Evolutionary conservation across 495 filamentous ascomycete species (phyloP).

Genomic region (Penicillium parvum): DNA sequence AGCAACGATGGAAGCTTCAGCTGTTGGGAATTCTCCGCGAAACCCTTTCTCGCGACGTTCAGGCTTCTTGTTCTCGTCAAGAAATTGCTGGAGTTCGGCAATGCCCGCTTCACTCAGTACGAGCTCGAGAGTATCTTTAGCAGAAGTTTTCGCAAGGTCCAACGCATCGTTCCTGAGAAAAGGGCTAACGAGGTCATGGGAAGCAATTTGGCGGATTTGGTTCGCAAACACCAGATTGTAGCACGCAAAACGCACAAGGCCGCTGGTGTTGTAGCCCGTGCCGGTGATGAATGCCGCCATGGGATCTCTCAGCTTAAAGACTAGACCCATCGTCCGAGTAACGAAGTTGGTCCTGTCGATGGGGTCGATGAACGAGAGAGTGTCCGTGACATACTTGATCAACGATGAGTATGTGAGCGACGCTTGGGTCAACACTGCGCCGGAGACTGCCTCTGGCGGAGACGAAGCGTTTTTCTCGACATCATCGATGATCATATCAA

Average conservation of each 20-base stretch:
- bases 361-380: slow-evolving; percentile 50
- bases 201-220: slow-evolving; percentile 39
- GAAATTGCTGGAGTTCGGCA: slow-evolving; percentile 52
- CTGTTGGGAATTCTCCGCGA: slow-evolving; percentile 47
- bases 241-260: slow-evolving; percentile 22
- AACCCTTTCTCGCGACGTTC: slow-evolving; percentile 63
- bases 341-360: slow-evolving; percentile 42
- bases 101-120: slow-evolving; percentile 36
- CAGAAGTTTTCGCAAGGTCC: slow-evolving; percentile 27
- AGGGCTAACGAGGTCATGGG: slow-evolving; percentile 30
- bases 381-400: slow-evolving; percentile 46
- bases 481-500: slow-evolving; percentile 48
- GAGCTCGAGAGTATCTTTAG: slow-evolving; percentile 38
- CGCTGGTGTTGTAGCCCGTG: slow-evolving; percentile 13
- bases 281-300: slow-evolving; percentile 20
- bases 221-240: slow-evolving; percentile 40
- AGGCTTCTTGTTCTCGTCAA: slow-evolving; percentile 54
- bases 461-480: slow-evolving; percentile 13
- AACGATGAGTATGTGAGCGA: slow-evolving; percentile 28
- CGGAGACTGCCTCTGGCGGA: slow-evolving; percentile 1
- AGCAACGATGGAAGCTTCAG: slow-evolving; percentile 64
- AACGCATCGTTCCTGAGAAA: slow-evolving; percentile 19
- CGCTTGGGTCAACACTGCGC: slow-evolving; percentile 1
- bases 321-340: slow-evolving; percentile 26
- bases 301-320: slow-evolving; percentile 25